These are phyloP conservation scores for Entophlyctis helioformis DNA, from an alignment of 192 early-diverging fungal genomes.

Conservation along the genomic window DNA sequence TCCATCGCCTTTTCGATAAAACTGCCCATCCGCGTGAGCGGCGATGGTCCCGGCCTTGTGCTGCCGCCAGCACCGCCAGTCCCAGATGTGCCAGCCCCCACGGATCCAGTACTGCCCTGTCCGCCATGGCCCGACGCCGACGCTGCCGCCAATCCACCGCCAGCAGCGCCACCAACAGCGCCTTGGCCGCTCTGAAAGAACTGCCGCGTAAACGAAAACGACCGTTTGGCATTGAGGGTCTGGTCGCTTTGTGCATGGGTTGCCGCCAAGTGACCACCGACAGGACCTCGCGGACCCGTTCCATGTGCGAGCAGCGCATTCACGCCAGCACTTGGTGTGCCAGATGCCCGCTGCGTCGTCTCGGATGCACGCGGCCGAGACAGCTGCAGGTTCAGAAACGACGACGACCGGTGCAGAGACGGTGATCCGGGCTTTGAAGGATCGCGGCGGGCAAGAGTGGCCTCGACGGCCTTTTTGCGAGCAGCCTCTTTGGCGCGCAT, in stretches of 20 bases:
- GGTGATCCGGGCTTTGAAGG: background rate
- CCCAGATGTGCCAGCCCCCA: too few species aligned
- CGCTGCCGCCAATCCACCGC: too few species aligned
- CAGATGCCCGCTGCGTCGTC: conserved; percentile 1
- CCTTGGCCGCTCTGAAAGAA: conserved; percentile 19
- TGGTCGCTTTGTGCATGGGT: too few species aligned
- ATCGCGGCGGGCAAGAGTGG: background rate
- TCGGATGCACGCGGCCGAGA: background rate
- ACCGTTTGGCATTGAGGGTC: too few species aligned
- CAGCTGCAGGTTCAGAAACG: background rate
- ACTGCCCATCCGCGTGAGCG: conserved; percentile 6
- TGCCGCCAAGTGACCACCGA: too few species aligned
- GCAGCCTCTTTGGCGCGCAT: conserved; percentile 26
- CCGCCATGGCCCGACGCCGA: too few species aligned
- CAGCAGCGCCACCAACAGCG: background rate
- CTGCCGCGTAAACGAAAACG: conserved; percentile 3
- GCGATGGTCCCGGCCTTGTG: too few species aligned
- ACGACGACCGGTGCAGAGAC: background rate
- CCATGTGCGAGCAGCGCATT: too few species aligned
- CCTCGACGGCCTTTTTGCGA: conserved; percentile 30
- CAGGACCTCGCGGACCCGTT: too few species aligned
- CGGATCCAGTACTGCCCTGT: too few species aligned
- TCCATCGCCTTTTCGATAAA: conserved; percentile 53
- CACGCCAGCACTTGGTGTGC: background rate
- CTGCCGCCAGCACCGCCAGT: too few species aligned